Conservation (phyloP, 1,139 yeast species). For the Chernovozyma aurita region DNA sequence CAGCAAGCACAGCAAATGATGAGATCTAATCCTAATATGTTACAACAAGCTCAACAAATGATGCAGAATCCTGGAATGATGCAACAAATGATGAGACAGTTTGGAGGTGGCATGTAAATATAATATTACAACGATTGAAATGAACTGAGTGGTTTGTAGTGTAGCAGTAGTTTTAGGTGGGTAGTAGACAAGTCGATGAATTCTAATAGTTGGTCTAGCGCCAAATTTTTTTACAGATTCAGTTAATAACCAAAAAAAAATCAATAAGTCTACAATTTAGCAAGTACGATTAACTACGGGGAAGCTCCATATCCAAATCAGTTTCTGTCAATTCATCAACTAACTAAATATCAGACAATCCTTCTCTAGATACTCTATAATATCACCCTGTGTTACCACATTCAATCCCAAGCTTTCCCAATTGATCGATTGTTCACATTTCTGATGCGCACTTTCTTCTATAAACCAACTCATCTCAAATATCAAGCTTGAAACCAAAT, state of each 20-base stretch:
- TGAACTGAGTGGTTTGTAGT: neutral
- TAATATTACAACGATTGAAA: neutral
- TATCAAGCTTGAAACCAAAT: conserved; percentile 35
- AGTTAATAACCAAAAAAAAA: too few relatives aligned
- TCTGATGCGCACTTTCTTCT: conserved; percentile 2
- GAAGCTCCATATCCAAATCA: too few relatives aligned
- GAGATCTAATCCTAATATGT: conserved; percentile 71
- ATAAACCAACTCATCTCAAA: conserved; percentile 40
- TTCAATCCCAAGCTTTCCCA: conserved; percentile 4
- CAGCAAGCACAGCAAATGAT: conserved; percentile 52
- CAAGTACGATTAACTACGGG: too few relatives aligned
- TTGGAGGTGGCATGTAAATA: conserved; percentile 46
- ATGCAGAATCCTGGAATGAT: conserved; percentile 55
- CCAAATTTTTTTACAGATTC: too few relatives aligned
- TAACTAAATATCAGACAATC: conserved; percentile 1
- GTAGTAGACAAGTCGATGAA: too few relatives aligned
- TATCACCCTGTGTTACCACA: conserved; percentile 1
- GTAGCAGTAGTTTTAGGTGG: too few relatives aligned
- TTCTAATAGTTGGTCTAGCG: too few relatives aligned
- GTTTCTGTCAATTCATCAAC: too few relatives aligned
- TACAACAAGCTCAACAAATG: conserved; percentile 56
- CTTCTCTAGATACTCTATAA: conserved; percentile 4
- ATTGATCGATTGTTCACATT: neutral
- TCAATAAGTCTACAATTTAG: too few relatives aligned
- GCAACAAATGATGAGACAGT: conserved; percentile 77